Conservation (phyloP, 192 early-diverging fungal genomes). For the Phycomyces blakesleeanus region DNA sequence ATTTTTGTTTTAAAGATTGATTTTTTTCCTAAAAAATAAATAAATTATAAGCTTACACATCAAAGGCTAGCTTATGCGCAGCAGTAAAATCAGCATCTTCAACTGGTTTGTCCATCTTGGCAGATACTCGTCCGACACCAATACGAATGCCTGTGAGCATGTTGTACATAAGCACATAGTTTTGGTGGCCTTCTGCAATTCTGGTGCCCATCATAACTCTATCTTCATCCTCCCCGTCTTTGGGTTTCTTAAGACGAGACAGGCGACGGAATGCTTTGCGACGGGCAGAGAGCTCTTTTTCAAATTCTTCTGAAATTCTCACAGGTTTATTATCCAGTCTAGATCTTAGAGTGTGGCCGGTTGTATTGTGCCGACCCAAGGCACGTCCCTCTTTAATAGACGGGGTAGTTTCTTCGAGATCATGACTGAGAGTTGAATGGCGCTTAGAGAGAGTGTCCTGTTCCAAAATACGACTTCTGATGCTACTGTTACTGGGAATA, state of each 20-base stretch:
- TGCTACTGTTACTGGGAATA: too few relatives aligned
- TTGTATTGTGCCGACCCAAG: conserved; percentile 20
- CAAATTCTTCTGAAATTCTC: conserved; percentile 22
- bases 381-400: not conserved
- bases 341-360: conserved; percentile 19
- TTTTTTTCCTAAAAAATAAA: not conserved
- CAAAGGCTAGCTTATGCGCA: conserved; percentile 94
- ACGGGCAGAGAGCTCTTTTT: conserved; percentile 24
- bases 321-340: conserved; percentile 10
- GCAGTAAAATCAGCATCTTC: conserved; percentile 77
- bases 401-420: not conserved
- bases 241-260: conserved; percentile 2
- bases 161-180: conserved; percentile 98
- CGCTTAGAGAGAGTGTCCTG: not conserved
- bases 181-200: conserved; percentile 88
- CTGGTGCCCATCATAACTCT: conserved; percentile 70
- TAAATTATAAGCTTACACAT: conserved; percentile 61
- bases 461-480: too few relatives aligned
- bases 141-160: conserved; percentile 97
- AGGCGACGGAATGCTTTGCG: conserved; percentile 23
- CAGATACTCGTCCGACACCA: conserved; percentile 81
- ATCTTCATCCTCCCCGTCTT: conserved; percentile 31
- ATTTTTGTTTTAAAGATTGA: not conserved
- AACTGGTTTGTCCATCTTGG: conserved; percentile 75
- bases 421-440: not conserved